Conservation (phyloP, 306 rosid genomes). For the Abrus pulchellus region DNA sequence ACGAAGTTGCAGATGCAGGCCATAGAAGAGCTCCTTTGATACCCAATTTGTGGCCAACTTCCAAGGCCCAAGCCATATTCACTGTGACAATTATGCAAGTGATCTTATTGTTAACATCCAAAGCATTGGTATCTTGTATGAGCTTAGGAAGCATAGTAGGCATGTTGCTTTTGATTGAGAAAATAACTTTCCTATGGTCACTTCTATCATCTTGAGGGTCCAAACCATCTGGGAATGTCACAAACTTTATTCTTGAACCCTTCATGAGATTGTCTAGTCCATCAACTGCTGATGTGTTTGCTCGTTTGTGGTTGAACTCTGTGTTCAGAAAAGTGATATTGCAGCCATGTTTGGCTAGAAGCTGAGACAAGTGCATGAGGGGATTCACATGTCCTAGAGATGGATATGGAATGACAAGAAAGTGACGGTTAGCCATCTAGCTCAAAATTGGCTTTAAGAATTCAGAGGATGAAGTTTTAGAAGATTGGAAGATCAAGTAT, state of each 20-base stretch:
- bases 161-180: constrained; percentile 40
- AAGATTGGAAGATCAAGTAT: neutral
- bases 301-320: constrained; percentile 41
- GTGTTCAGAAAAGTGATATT: constrained; percentile 56
- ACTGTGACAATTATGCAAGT: constrained; percentile 55
- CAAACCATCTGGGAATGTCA: constrained; percentile 59
- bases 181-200: neutral
- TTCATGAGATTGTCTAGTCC: neutral
- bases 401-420: constrained; percentile 56
- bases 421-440: constrained; percentile 55
- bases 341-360: constrained; percentile 53
- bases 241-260: constrained; percentile 42
- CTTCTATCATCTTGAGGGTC: constrained; percentile 51
- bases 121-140: constrained; percentile 49
- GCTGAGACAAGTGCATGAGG: constrained; percentile 51
- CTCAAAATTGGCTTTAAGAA: neutral
- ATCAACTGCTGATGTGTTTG: neutral
- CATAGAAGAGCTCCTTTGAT: constrained; percentile 54
- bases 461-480: neutral
- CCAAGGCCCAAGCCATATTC: constrained; percentile 60
- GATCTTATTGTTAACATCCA: constrained; percentile 37
- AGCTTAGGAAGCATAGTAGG: constrained; percentile 55
- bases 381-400: constrained; percentile 58
- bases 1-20: constrained; percentile 57
- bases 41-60: constrained; percentile 55